A percentile compares a stretch with the other conserved stretches of the same genome.
Conservation (phyloP, 352 stramenopile species). For the Pythium insidiosum region DNA sequence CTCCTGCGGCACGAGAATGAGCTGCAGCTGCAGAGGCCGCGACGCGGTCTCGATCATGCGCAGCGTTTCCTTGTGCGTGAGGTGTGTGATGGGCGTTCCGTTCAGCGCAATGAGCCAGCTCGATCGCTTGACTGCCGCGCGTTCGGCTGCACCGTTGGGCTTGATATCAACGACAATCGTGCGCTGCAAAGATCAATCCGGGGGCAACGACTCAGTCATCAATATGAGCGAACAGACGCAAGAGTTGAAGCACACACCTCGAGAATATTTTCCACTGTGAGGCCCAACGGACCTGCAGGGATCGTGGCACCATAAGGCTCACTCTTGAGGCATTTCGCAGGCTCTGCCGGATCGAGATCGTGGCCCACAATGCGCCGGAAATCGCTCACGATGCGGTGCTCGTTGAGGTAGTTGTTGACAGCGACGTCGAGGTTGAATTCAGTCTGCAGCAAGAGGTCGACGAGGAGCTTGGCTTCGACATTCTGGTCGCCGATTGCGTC, state of each 20-base stretch:
- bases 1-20: constrained; percentile 62
- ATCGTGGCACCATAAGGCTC: constrained; percentile 64
- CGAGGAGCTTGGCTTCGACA: constrained; percentile 65
- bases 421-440: constrained; percentile 77
- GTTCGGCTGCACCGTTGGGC: constrained; percentile 59
- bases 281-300: constrained; percentile 65
- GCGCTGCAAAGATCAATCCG: constrained; percentile 16
- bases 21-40: constrained; percentile 59
- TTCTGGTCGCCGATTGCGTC: constrained; percentile 50
- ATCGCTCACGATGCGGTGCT: constrained; percentile 69
- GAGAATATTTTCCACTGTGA: constrained; percentile 86
- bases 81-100: constrained; percentile 53
- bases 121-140: constrained; percentile 67
- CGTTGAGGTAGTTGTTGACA: constrained; percentile 79
- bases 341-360: constrained; percentile 53
- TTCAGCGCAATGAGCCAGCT: constrained; percentile 84
- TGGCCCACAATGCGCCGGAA: constrained; percentile 70
- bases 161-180: constrained; percentile 88
- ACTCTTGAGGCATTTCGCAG: constrained; percentile 34
- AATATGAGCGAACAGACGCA: neutral
- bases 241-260: constrained; percentile 43
- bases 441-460: constrained; percentile 63
- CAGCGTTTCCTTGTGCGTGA: constrained; percentile 84
- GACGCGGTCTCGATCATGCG: constrained; percentile 74
- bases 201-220: no score